A percentile compares a stretch with the other conserved stretches of the same genome.
Conservation (phyloP, 768 basidiomycete genomes). For the Scleroderma citrinum region DNA sequence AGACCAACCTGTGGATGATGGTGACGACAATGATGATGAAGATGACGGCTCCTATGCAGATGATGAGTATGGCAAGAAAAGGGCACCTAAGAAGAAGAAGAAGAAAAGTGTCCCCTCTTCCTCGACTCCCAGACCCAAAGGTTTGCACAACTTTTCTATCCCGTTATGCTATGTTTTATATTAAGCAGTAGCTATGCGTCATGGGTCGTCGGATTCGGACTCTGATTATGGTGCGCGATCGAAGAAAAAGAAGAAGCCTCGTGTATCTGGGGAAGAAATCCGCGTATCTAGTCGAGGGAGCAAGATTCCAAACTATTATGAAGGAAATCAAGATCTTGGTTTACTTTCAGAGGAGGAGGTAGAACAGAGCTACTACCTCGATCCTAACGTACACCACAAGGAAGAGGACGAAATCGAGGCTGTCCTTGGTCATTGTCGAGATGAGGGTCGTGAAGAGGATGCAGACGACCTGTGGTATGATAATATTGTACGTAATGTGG, state of each 20-base stretch:
- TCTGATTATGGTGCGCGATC: conserved; percentile 83
- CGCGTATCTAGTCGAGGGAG: conserved; percentile 71
- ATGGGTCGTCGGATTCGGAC: conserved; percentile 69
- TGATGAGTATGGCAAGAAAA: conserved; percentile 71
- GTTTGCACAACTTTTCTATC: conserved; percentile 30
- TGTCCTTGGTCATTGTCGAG: conserved; percentile 80
- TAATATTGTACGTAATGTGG: conserved; percentile 60
- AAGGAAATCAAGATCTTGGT: conserved; percentile 72
- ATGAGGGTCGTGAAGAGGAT: conserved; percentile 75
- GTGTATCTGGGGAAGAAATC: conserved; percentile 57
- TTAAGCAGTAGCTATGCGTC: conserved; percentile 37
- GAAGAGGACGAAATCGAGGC: conserved; percentile 90
- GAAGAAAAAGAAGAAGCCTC: conserved; percentile 77
- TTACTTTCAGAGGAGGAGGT: conserved; percentile 56
- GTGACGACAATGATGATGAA: conserved; percentile 54
- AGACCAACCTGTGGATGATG: conserved; percentile 35
- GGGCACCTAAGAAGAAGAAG: conserved; percentile 64
- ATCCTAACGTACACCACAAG: conserved; percentile 43
- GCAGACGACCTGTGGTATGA: conserved; percentile 78
- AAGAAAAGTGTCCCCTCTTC: conserved; percentile 37
- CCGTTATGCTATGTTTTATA: conserved; percentile 5
- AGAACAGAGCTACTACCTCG: conserved; percentile 49
- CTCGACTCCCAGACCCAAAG: conserved; percentile 49
- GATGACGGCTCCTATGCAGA: conserved; percentile 77
- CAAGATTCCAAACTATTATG: conserved; percentile 80